Conservation (phyloP, 352 stramenopile species). For the Phytophthora sp. region DNA sequence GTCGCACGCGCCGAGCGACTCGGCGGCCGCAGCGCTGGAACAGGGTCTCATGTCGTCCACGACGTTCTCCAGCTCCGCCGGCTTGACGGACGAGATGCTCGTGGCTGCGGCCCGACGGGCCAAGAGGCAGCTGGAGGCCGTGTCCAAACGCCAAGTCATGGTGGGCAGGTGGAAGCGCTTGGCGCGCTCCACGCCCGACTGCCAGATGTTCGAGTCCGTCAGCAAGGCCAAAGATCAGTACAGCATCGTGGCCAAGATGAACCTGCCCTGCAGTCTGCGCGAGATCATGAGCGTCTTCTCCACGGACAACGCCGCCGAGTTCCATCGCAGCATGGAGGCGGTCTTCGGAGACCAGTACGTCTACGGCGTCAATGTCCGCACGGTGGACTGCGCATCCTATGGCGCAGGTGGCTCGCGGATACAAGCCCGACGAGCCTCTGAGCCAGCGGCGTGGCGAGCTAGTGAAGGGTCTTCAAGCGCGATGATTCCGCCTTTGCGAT, state of each 20-base stretch:
- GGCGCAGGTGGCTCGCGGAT: background rate
- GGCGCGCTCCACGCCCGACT: conserved; percentile 36
- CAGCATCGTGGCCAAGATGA: conserved; percentile 66
- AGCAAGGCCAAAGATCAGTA: conserved; percentile 55
- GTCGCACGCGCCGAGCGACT: conserved; percentile 20
- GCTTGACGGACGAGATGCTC: conserved; percentile 41
- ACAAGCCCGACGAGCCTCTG: conserved; percentile 24
- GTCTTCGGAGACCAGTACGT: conserved; percentile 72
- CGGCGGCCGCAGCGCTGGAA: conserved; percentile 18
- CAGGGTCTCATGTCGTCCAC: conserved; percentile 41
- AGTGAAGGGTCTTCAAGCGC: conserved; percentile 1
- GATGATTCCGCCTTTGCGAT: conserved; percentile 19
- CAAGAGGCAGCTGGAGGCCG: conserved; percentile 51
- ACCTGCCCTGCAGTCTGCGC: conserved; percentile 57
- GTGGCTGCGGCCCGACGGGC: conserved; percentile 35
- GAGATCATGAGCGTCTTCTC: conserved; percentile 70
- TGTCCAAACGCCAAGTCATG: conserved; percentile 50
- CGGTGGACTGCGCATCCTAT: conserved; percentile 36
- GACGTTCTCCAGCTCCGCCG: conserved; percentile 36
- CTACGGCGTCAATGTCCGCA: conserved; percentile 52
- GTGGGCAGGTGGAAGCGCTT: conserved; percentile 58
- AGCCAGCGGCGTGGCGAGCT: conserved; percentile 6
- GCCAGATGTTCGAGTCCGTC: conserved; percentile 56
- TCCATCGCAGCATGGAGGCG: conserved; percentile 69
- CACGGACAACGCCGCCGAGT: conserved; percentile 49